phyloP scores from a whole-genome alignment of 306 rosid species.

The Rubus parviflorus region DNA sequence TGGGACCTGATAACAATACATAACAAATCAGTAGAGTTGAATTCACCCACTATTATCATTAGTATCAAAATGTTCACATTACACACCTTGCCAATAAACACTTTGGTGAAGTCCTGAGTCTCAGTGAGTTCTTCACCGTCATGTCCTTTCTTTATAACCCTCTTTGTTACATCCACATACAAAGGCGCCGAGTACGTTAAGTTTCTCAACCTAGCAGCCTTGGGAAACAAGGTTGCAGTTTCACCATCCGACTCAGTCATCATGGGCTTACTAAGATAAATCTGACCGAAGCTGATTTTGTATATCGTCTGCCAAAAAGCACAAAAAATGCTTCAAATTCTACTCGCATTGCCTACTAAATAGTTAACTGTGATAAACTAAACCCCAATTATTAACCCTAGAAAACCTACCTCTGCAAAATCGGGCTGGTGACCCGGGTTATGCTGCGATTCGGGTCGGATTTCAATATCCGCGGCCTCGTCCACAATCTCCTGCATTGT shows the following conservation, averaged over 20 bases:
- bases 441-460: constrained; percentile 94
- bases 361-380: background rate
- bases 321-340: background rate
- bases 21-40: background rate
- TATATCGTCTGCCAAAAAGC: constrained; percentile 60
- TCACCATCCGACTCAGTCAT: constrained; percentile 98
- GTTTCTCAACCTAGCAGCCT: constrained; percentile 94
- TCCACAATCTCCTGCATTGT: constrained; percentile 98
- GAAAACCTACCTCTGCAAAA: constrained; percentile 59
- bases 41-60: background rate
- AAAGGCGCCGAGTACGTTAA: constrained; percentile 94
- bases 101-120: constrained; percentile 93
- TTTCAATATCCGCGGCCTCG: constrained; percentile 90
- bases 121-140: constrained; percentile 92
- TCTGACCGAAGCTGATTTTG: constrained; percentile 88
- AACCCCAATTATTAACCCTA: background rate
- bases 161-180: constrained; percentile 88
- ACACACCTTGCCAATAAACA: constrained; percentile 89
- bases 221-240: constrained; percentile 93
- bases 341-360: background rate
- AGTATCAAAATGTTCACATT: background rate
- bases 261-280: constrained; percentile 95
- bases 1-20: constrained; percentile 61
- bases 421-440: constrained; percentile 94
- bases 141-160: constrained; percentile 91